Percentiles rank a stretch among this genome's conserved stretches.
These are phyloP conservation scores for Dactylorhiza incarnata DNA, from an alignment of 106 monocot species.

Conservation along the genomic window DNA sequence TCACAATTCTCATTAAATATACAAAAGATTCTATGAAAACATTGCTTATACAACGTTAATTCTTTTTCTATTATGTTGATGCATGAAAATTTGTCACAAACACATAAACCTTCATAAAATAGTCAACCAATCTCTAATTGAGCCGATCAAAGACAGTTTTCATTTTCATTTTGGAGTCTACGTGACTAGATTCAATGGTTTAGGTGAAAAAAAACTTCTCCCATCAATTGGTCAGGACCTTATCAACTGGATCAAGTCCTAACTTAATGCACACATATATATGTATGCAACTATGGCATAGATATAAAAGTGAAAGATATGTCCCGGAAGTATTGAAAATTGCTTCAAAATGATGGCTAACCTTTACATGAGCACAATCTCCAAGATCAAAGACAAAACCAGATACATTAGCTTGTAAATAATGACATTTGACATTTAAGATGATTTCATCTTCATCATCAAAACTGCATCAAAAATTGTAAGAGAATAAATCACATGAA, in stretches of 20 bases:
- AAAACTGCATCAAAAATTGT: conserved; percentile 19
- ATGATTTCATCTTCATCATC: conserved; percentile 37
- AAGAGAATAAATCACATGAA: conserved; percentile 6
- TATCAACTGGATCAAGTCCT: neutral
- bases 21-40: neutral
- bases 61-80: neutral
- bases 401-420: conserved; percentile 40
- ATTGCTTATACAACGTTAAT: neutral
- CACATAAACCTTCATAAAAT: neutral
- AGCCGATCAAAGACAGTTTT: neutral
- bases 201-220: neutral
- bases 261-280: neutral
- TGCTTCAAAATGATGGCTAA: conserved; percentile 9
- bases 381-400: conserved; percentile 39
- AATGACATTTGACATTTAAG: conserved; percentile 60
- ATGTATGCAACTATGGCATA: neutral
- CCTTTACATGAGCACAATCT: conserved; percentile 68
- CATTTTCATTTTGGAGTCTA: neutral
- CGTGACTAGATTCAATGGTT: neutral
- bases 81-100: neutral
- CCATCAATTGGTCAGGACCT: neutral
- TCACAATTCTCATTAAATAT: neutral
- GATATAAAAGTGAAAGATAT: neutral
- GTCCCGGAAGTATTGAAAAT: neutral
- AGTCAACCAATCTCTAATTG: neutral